Evolutionary conservation across 768 basidiomycete species (phyloP).

Genomic region (Dentipellis sp.): DNA sequence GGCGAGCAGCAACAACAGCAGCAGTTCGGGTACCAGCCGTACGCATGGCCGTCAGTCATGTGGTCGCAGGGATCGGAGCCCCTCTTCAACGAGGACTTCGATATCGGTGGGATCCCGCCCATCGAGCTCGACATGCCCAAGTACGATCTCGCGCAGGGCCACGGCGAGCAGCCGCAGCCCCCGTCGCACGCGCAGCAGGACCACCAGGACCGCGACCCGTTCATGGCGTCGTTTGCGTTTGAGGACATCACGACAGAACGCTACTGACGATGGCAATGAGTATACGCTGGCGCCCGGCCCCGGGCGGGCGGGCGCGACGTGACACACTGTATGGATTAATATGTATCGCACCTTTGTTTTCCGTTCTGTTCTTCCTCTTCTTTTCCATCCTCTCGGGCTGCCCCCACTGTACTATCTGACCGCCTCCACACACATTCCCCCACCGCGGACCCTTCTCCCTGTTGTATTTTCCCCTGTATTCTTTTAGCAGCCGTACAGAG

Average conservation of each 20-base stretch:
- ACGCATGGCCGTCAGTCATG: conserved; percentile 23
- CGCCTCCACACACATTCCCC: conserved; percentile 7
- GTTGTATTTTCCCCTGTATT: conserved; percentile 12
- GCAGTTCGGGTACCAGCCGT: conserved; percentile 19
- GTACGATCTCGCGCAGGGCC: conserved; percentile 9
- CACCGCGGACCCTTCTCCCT: conserved; percentile 10
- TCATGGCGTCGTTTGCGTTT: conserved; percentile 12
- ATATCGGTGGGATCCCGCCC: conserved; percentile 54
- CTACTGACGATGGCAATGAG: background rate
- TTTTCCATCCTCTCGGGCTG: no score
- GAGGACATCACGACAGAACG: conserved; percentile 1
- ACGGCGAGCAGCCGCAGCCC: background rate
- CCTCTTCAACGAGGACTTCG: conserved; percentile 56
- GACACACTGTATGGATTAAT: conserved; percentile 7
- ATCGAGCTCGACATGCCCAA: conserved; percentile 51
- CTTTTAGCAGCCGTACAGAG: conserved; percentile 9
- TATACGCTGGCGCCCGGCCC: background rate
- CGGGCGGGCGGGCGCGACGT: background rate
- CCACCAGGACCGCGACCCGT: conserved; percentile 7
- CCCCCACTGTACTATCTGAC: background rate
- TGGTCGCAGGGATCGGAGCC: conserved; percentile 28
- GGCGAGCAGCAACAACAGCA: conserved; percentile 18
- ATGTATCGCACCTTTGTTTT: conserved; percentile 6
- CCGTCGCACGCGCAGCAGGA: background rate
- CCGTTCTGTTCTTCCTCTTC: background rate